These are phyloP conservation scores for Aspergillus sclerotioniger DNA, from an alignment of 495 filamentous ascomycete species.

Conservation along the genomic window DNA sequence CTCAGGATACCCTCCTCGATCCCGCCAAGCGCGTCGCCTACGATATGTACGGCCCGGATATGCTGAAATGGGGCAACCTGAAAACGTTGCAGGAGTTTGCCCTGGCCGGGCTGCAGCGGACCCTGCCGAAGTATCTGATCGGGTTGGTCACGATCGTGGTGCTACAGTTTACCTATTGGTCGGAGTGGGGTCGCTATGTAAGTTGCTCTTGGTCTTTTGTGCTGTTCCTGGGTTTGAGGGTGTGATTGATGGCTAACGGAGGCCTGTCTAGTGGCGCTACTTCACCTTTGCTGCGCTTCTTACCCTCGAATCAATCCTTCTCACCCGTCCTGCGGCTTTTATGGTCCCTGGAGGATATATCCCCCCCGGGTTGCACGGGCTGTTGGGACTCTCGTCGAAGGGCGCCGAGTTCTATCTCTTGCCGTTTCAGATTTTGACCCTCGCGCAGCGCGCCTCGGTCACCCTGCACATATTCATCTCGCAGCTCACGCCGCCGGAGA, in stretches of 20 bases:
- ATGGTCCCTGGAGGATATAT: constrained; percentile 37
- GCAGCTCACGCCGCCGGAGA: constrained; percentile 57
- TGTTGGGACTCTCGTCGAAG: constrained; percentile 63
- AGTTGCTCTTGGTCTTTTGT: constrained; percentile 17
- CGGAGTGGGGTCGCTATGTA: constrained; percentile 74
- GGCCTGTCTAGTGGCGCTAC: constrained; percentile 70
- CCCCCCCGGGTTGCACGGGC: constrained; percentile 38
- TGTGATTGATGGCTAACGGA: constrained; percentile 2
- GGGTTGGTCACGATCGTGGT: constrained; percentile 62
- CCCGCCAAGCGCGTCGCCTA: constrained; percentile 85
- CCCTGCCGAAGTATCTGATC: constrained; percentile 63
- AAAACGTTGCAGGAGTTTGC: constrained; percentile 73
- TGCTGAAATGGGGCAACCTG: constrained; percentile 66
- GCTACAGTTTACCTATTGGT: constrained; percentile 72
- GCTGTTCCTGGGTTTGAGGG: not conserved
- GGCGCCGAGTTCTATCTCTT: constrained; percentile 60
- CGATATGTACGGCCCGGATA: constrained; percentile 81
- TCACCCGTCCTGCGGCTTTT: constrained; percentile 59
- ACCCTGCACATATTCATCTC: constrained; percentile 87
- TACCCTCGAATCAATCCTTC: constrained; percentile 68
- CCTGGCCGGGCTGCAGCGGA: constrained; percentile 56
- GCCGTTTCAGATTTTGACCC: constrained; percentile 79
- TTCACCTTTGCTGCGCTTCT: constrained; percentile 66
- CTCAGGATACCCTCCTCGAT: constrained; percentile 79
- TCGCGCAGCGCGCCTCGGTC: constrained; percentile 74